phyloP scores from a whole-genome alignment of 768 basidiomycete genomes.

The Amanita fuliginea region DNA sequence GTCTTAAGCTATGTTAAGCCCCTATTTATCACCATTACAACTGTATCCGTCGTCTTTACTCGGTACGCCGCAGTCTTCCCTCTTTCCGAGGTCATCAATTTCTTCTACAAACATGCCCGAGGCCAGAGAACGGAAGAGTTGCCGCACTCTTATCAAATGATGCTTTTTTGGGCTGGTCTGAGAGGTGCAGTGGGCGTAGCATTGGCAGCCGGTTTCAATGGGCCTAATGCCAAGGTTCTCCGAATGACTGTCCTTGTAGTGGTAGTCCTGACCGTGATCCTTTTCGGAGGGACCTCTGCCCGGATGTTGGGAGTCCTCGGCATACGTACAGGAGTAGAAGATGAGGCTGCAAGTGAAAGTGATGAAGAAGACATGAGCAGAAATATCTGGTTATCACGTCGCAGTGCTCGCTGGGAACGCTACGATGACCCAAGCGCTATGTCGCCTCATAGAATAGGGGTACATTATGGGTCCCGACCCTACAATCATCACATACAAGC shows the following conservation, averaged over 20 bases:
- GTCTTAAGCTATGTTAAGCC: conserved; percentile 88
- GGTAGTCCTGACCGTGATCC: conserved; percentile 86
- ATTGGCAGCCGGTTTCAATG: conserved; percentile 90
- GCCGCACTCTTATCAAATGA: conserved; percentile 98
- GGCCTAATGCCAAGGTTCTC: conserved; percentile 84
- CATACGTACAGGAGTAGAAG: conserved; percentile 90
- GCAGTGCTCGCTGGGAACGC: conserved; percentile 27
- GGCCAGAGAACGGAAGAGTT: conserved; percentile 86
- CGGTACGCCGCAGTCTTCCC: conserved; percentile 96
- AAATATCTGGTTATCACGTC: conserved; percentile 23
- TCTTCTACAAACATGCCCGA: conserved; percentile 73
- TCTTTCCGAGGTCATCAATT: conserved; percentile 88
- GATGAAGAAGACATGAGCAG: conserved; percentile 38
- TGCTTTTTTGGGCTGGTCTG: conserved; percentile 98
- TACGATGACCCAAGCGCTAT: conserved; percentile 34
- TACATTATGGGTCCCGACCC: conserved; percentile 39
- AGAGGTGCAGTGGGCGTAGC: conserved; percentile 97
- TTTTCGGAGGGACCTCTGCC: conserved; percentile 96
- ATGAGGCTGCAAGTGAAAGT: conserved; percentile 61
- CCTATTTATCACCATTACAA: conserved; percentile 86
- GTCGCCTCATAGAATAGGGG: conserved; percentile 28
- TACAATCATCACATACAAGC: conserved; percentile 52
- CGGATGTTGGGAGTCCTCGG: conserved; percentile 97
- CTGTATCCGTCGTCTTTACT: conserved; percentile 87
- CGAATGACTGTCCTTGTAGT: conserved; percentile 92